Evolutionary conservation across 352 stramenopile species (phyloP).

Genomic region (Phytophthora agathidicida): DNA sequence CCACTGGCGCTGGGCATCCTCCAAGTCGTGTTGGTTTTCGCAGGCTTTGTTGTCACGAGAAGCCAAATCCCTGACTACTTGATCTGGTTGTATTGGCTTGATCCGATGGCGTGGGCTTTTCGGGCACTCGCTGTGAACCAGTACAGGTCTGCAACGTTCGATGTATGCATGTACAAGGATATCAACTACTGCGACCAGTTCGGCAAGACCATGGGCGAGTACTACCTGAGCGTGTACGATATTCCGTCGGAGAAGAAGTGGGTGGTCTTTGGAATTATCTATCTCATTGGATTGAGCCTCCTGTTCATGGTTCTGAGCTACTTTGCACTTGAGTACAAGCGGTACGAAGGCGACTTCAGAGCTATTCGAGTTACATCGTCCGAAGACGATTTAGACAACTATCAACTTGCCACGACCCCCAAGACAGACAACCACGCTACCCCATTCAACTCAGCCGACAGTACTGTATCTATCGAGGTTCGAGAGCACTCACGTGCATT

Average conservation of each 20-base stretch:
- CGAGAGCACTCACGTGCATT: conserved; percentile 4
- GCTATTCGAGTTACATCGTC: conserved; percentile 1
- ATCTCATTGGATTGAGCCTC: conserved; percentile 39
- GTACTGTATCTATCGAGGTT: conserved; percentile 2
- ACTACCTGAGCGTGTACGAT: conserved; percentile 42
- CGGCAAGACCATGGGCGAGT: conserved; percentile 40
- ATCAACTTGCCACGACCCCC: conserved; percentile 15
- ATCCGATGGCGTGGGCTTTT: conserved; percentile 52
- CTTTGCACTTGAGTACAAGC: conserved; percentile 33
- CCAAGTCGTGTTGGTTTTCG: conserved; percentile 48
- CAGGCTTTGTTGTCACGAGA: conserved; percentile 23
- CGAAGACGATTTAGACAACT: neutral
- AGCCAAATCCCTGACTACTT: conserved; percentile 50
- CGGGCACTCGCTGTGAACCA: conserved; percentile 46
- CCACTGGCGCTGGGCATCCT: conserved; percentile 19
- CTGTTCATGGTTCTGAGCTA: conserved; percentile 32
- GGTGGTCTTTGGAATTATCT: conserved; percentile 39
- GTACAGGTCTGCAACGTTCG: conserved; percentile 34
- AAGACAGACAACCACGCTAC: conserved; percentile 1
- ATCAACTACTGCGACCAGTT: conserved; percentile 36
- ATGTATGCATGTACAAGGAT: conserved; percentile 35
- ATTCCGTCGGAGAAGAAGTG: conserved; percentile 43
- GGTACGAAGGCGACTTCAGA: conserved; percentile 20
- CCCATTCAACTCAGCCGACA: no score
- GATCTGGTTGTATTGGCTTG: conserved; percentile 64